Percentiles rank a stretch among this genome's conserved stretches.
Conservation (phyloP, 2,329 filamentous ascomycete genomes). For the Venturia carpophila region DNA sequence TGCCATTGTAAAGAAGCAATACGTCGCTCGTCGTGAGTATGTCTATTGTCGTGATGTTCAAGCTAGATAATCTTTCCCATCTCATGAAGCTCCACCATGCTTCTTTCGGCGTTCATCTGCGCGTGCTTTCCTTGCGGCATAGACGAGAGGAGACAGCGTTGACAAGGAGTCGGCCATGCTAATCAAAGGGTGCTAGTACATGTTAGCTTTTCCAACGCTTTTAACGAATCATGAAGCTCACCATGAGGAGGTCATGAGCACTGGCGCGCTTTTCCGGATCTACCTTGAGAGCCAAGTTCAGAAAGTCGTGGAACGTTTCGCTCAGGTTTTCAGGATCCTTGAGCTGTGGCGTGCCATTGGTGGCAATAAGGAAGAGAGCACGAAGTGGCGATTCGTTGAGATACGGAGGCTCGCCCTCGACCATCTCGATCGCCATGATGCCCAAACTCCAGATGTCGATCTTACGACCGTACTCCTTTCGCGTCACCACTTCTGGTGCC, state of each 20-base stretch:
- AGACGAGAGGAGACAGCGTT: slow-evolving; percentile 78
- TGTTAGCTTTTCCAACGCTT: slow-evolving; percentile 22
- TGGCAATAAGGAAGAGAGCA: slow-evolving; percentile 91
- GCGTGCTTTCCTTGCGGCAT: slow-evolving; percentile 74
- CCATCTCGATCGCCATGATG: slow-evolving; percentile 99
- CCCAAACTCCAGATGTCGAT: slow-evolving; percentile 98
- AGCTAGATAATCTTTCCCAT: not conserved
- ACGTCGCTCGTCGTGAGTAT: not conserved
- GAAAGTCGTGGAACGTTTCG: slow-evolving; percentile 78
- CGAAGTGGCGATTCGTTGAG: slow-evolving; percentile 89
- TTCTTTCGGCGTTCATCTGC: slow-evolving; percentile 61
- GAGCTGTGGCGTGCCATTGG: slow-evolving; percentile 88
- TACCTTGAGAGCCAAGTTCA: slow-evolving; percentile 88
- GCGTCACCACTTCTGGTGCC: slow-evolving; percentile 94
- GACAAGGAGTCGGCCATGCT: slow-evolving; percentile 46
- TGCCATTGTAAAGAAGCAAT: not conserved
- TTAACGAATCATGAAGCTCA: slow-evolving; percentile 43
- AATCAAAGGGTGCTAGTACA: slow-evolving; percentile 40
- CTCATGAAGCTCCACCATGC: slow-evolving; percentile 25
- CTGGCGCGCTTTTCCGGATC: slow-evolving; percentile 95
- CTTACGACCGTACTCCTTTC: slow-evolving; percentile 96
- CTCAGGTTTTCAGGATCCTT: slow-evolving; percentile 85
- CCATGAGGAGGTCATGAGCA: slow-evolving; percentile 85
- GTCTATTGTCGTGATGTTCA: not conserved
- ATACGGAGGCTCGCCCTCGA: slow-evolving; percentile 95